Evolutionary conservation across 495 filamentous ascomycete species (phyloP), one percentile per base, ranked within the genome.

Genomic region (Tuber microsphaerosporum): DNA sequence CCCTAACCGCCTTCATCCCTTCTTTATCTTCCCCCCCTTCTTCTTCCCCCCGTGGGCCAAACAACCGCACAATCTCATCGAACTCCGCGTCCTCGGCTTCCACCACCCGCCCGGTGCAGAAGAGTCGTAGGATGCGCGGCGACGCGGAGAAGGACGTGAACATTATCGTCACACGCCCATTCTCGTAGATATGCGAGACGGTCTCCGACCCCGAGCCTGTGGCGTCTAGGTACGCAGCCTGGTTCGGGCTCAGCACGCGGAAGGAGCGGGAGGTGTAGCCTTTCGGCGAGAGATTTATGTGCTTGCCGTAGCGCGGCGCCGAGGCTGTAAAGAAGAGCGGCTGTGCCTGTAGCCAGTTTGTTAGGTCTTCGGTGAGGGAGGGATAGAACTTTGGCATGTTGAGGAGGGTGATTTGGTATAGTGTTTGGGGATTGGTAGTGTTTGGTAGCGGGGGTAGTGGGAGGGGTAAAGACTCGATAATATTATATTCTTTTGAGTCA

Each of bases 191-290:
- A 79, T 93, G 92, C 4, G 86, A 84, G 69, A 94, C 89, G 0
- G 91, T 94, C 82, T 94, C 92, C 73, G 83, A 86, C 4, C 92
- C 92, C 41, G 88, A 90, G 10, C 92, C 92, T 0, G 89, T 92
- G 69, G 89, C 85, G 75, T 94, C 92, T 56, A 94, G 77, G 78
- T 93, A 94, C 79, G 89, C 91, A 61, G 89, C 90, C 10, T 85
- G 86, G 71, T 87, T 89, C 22, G 85, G 83, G 73, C 86, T 83
- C 61, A 91, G 84, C 71, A 93, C 83, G 7, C 89, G 86, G 74
- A 93, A 91, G 10, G 87, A 88, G 69, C 84, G 75, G 45, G 83
- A 77, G 34, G 84, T 85, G 16, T 88, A 85, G 42, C 91, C 90
- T 82, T 93, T 92, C 56, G 91, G 91, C 0, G 91, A 93, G 70